Evolutionary conservation across 2,329 filamentous ascomycete species (phyloP), one percentile per base, ranked within the genome.

Genomic region (Pseudocercospora musae): DNA sequence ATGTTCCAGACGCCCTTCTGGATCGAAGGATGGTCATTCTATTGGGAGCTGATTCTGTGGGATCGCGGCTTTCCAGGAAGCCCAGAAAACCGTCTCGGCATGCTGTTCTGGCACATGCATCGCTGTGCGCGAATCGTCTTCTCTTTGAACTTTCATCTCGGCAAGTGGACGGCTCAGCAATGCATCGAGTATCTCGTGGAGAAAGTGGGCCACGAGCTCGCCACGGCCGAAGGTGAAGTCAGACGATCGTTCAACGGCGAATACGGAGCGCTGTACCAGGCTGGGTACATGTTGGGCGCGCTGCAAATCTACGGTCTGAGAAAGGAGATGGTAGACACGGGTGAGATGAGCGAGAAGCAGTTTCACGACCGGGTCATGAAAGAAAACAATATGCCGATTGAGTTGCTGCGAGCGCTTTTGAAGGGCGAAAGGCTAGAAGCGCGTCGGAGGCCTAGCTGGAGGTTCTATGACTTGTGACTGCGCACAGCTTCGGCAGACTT

Each of bases 81-180:
- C 0, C 77, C 84, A 0, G 80, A 84, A 62, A 82, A 86, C 64
- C 78, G 78, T 42, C 78, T 87, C 21, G 85, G 85, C 0, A 83
- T 85, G 65, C 73, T 87, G 7, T 87, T 86, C 70, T 87, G 85
- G 85, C 79, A 84, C 13, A 85, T 87, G 81, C 85, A 87, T 70
- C 82, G 85, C 27, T 86, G 84, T 66, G 81, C 82, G 5, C 80
- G 85, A 40, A 86, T 86, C 66, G 74, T 84, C 11, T 87, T 87
- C 72, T 85, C 82, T 0, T 71, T 87, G 1, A 80, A 80, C 42
- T 87, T 86, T 62, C 85, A 87, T 68, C 78, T 87, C 0, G 83
- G 83, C 1, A 70, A 80, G 63, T 80, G 85, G 78, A 79, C 74
- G 9, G 78, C 84, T 1, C 76, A 78, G 62, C 80, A 85, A 67